phyloP scores from a whole-genome alignment of 768 basidiomycete species.

The Suillus bovinus region DNA sequence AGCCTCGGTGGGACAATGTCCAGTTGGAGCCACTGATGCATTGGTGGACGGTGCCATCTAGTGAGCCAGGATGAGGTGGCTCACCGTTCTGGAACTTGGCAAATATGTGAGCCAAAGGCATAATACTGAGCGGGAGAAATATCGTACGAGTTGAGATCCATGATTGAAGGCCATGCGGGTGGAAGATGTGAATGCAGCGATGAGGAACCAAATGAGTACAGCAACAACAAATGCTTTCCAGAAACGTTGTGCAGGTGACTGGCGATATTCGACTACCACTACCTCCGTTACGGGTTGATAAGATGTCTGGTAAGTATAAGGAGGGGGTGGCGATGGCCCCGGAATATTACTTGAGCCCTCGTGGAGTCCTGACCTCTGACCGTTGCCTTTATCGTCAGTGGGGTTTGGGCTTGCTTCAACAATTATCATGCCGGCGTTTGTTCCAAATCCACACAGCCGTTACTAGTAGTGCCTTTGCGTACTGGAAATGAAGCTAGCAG shows the following conservation, averaged over 20 bases:
- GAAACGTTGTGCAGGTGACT: slow-evolving; percentile 21
- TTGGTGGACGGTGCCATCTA: slow-evolving; percentile 9
- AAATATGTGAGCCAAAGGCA: background rate
- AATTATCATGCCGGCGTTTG: slow-evolving; percentile 7
- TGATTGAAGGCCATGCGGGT: background rate
- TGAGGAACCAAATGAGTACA: slow-evolving; percentile 22
- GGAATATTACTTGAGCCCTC: background rate
- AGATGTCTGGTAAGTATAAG: slow-evolving; percentile 6
- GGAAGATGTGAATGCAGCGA: slow-evolving; percentile 8
- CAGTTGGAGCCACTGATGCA: slow-evolving; percentile 23
- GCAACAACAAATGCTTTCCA: slow-evolving; percentile 28
- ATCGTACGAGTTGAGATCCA: background rate
- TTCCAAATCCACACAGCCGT: background rate
- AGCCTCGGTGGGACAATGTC: slow-evolving; percentile 12
- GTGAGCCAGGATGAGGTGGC: background rate
- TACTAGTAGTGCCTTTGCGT: background rate
- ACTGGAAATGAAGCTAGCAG: background rate
- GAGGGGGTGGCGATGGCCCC: slow-evolving; percentile 6
- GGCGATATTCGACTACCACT: background rate
- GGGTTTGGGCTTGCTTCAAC: background rate
- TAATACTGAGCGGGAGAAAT: background rate
- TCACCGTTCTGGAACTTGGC: background rate
- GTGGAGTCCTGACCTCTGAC: background rate
- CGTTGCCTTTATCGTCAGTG: background rate
- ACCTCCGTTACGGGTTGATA: background rate